These are phyloP conservation scores for Corymbia maculata DNA, from an alignment of 345 rosid species.

Conservation along the genomic window DNA sequence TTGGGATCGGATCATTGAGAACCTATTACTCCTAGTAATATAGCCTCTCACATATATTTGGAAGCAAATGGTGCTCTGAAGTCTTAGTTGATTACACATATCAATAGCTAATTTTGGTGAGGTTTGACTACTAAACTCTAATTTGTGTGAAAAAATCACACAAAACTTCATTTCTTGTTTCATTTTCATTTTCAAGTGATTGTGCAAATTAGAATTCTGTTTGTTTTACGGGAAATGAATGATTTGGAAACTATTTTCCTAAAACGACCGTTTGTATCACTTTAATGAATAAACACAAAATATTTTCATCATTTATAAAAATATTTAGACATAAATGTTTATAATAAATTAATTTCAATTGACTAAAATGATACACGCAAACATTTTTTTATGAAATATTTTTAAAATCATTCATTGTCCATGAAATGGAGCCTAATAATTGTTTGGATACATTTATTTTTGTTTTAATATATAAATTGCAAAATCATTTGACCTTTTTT, in stretches of 20 bases:
- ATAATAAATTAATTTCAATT: too few relatives aligned
- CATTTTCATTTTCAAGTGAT: neutral
- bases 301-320: too few relatives aligned
- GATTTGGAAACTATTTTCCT: too few relatives aligned
- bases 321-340: too few relatives aligned
- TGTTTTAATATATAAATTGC: neutral
- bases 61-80: neutral
- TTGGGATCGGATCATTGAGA: fast-evolving
- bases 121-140: neutral
- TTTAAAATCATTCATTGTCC: too few relatives aligned
- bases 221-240: too few relatives aligned
- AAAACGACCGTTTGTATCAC: too few relatives aligned
- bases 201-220: neutral
- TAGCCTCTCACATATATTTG: neutral
- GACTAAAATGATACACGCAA: too few relatives aligned
- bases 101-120: neutral
- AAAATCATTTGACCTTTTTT: neutral
- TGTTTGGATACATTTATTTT: neutral
- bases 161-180: neutral
- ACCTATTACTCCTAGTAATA: neutral
- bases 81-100: neutral
- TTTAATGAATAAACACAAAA: too few relatives aligned
- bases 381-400: too few relatives aligned
- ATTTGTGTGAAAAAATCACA: too few relatives aligned
- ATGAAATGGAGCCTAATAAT: too few relatives aligned